Percentiles rank a stretch among this genome's conserved stretches.
Conservation (phyloP, 495 filamentous ascomycete species). For the Penicillium manginii region DNA sequence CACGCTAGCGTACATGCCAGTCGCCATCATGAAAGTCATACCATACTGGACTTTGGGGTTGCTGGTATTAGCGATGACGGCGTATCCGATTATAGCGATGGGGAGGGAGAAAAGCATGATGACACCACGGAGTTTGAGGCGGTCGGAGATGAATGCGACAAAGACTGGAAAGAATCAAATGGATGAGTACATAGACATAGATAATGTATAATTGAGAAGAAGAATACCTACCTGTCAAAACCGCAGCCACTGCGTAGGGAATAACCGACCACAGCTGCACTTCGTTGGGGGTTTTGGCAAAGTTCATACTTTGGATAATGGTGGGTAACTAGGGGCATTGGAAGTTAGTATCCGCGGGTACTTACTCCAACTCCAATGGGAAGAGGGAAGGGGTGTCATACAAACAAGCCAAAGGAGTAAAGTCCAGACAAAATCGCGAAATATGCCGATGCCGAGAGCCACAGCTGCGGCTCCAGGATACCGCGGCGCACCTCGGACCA, state of each 20-base stretch:
- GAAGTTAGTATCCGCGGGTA: conserved; percentile 3
- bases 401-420: conserved; percentile 51
- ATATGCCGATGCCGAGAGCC: conserved; percentile 48
- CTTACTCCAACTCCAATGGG: background rate
- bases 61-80: conserved; percentile 50
- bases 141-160: conserved; percentile 51
- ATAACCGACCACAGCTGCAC: conserved; percentile 86
- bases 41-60: conserved; percentile 51
- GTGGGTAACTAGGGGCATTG: conserved; percentile 59
- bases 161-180: conserved; percentile 27
- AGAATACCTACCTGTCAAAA: conserved; percentile 73
- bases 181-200: background rate
- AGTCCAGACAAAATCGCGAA: conserved; percentile 48
- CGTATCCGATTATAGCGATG: conserved; percentile 52
- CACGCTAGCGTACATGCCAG: conserved; percentile 52
- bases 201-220: conserved; percentile 45
- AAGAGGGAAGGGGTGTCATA: conserved; percentile 16
- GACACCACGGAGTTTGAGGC: conserved; percentile 45
- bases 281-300: conserved; percentile 59
- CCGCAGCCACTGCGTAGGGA: conserved; percentile 79
- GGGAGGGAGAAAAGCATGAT: conserved; percentile 53
- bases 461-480: conserved; percentile 39
- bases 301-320: conserved; percentile 75
- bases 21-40: conserved; percentile 58
- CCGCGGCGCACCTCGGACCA: conserved; percentile 50